Evolutionary conservation across 495 filamentous ascomycete genomes (phyloP), one percentile per base, ranked within the genome.

Genomic region (Annulohypoxylon moriforme): DNA sequence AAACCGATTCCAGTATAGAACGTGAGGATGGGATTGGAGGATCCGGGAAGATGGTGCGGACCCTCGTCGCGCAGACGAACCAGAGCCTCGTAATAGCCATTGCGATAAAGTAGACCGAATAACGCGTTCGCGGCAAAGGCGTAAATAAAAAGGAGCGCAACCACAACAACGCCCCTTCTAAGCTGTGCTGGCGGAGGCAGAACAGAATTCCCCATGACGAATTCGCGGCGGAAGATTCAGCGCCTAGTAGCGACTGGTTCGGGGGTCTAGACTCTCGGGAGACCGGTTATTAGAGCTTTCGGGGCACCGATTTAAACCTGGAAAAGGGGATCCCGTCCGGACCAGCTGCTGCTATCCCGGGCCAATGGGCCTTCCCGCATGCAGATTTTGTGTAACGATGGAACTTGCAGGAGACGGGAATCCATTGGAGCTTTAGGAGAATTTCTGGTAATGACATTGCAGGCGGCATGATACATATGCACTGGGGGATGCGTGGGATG

Each of bases 31-130:
- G 55, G 18, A 58, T 65, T 71, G 16, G 68, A 64, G 4, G 68
- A 66, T 40, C 57, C 62, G 20, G 68, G 68, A 16, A 71, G 62
- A 11, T 71, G 16, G 36, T 66, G 40, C 5, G 68, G 68, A 2
- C 62, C 68, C 57, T 71, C 55, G 18, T 66, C 47, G 14, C 68
- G 62, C 10, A 71, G 56, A n/a, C 62, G 68, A 55, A 66, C 4
- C 40, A 71, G 49, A n/a, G 68, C 68, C 2, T 52, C 16, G 31
- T 60, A 65, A 62, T 71, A 71, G 20, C 68, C 68, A 61, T 71
- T 71, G 14, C 68, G 61, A 53, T 44, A 71, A n/a, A 71, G 27
- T 2, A 66, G 20, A 9, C 68, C 68, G 31, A 61, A 62, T 29
- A 71, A 33, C 2, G 68, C 68, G 38, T 60, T 71, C 9, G 49